Evolutionary conservation across 306 rosid genomes (phyloP).

Genomic region (Ochetophila trinervis): DNA sequence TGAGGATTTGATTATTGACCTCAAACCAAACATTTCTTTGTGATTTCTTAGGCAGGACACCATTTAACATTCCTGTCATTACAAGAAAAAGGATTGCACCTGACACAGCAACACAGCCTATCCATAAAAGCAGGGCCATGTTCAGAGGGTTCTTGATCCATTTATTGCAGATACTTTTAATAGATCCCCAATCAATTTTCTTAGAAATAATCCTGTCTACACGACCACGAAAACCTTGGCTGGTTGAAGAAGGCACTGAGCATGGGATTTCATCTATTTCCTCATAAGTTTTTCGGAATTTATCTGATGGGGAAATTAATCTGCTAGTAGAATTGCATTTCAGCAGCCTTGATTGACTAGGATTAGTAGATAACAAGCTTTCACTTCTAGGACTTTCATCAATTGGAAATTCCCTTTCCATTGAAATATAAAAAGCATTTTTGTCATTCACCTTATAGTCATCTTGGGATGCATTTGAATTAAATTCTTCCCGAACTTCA

Average conservation of each 20-base stretch:
- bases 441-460: slow-evolving; percentile 19
- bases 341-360: background rate
- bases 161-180: slow-evolving; percentile 25
- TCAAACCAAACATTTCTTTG: slow-evolving; percentile 55
- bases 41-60: slow-evolving; percentile 34
- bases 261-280: slow-evolving; percentile 20
- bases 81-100: slow-evolving; percentile 62
- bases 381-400: slow-evolving; percentile 21
- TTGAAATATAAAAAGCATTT: slow-evolving; percentile 29
- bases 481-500: slow-evolving; percentile 12
- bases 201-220: slow-evolving; percentile 10
- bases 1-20: slow-evolving; percentile 58
- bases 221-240: slow-evolving; percentile 12
- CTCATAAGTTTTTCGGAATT: slow-evolving; percentile 11
- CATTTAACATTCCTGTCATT: slow-evolving; percentile 56
- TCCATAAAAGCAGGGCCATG: slow-evolving; percentile 53
- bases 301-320: slow-evolving; percentile 21
- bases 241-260: slow-evolving; percentile 22
- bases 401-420: slow-evolving; percentile 24
- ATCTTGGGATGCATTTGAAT: slow-evolving; percentile 5
- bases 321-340: slow-evolving; percentile 7
- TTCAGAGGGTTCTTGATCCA: slow-evolving; percentile 55
- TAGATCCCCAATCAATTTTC: slow-evolving; percentile 35
- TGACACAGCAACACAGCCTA: slow-evolving; percentile 40
- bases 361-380: slow-evolving; percentile 6